phyloP scores from a whole-genome alignment of 139 green algal genomes.

The Chlorella vulgaris region DNA sequence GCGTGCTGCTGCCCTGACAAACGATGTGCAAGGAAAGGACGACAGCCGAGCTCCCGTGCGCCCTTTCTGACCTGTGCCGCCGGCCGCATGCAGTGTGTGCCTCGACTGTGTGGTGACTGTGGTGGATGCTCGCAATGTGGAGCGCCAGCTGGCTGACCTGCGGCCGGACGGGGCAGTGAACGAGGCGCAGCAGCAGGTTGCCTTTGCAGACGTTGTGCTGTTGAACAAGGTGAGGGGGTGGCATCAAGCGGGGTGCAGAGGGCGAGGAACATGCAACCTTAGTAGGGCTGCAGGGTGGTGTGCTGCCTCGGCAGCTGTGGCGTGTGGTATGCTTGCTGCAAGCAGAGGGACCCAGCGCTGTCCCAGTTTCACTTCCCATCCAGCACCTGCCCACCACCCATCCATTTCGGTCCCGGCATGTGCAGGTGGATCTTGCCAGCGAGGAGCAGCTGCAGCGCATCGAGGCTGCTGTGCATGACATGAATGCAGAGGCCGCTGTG shows the following conservation, averaged over 20 bases:
- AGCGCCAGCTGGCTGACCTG: slow-evolving; percentile 65
- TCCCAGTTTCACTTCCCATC: too few species aligned
- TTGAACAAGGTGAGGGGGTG: slow-evolving; percentile 83
- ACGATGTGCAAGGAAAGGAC: background rate
- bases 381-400: background rate
- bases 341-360: too few species aligned
- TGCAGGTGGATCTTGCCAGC: slow-evolving; percentile 73
- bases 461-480: slow-evolving; percentile 52
- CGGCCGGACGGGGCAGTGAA: slow-evolving; percentile 59
- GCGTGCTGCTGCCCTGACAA: too few species aligned
- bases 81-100: slow-evolving; percentile 49
- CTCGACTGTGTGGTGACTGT: slow-evolving; percentile 90
- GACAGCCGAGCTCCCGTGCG: too few species aligned
- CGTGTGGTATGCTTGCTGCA: background rate
- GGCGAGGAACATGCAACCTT: background rate
- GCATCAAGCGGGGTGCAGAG: background rate
- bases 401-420: too few species aligned
- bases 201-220: slow-evolving; percentile 86
- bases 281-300: background rate
- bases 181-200: slow-evolving; percentile 86
- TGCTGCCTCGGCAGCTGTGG: background rate
- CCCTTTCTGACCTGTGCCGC: too few species aligned
- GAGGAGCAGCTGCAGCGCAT: slow-evolving; percentile 53
- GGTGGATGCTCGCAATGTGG: slow-evolving; percentile 80
- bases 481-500: slow-evolving; percentile 77